A percentile compares a stretch with the other conserved stretches of the same genome.
Conservation (phyloP, 2,329 filamentous ascomycete species). For the Fusarium nelsonii region DNA sequence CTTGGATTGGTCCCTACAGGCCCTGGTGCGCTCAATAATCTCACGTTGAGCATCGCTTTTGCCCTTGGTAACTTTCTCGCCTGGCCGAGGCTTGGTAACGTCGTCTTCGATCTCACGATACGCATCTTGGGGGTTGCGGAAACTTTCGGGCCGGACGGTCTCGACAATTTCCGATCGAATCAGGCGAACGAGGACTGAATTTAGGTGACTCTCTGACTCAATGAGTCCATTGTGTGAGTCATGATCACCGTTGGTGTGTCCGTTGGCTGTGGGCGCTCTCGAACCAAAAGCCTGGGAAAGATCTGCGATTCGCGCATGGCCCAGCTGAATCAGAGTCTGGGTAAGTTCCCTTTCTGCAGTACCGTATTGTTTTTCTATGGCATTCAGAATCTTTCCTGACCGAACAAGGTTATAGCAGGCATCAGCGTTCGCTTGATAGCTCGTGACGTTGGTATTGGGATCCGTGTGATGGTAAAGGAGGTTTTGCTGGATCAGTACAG, state of each 20-base stretch:
- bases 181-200: constrained; percentile 64
- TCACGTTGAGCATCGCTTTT: constrained; percentile 71
- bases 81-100: constrained; percentile 63
- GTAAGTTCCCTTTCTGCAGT: constrained; percentile 79
- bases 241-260: constrained; percentile 52
- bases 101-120: constrained; percentile 72
- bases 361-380: constrained; percentile 80
- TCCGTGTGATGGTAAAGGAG: constrained; percentile 81
- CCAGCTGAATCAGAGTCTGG: constrained; percentile 79
- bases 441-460: constrained; percentile 70
- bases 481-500: constrained; percentile 88
- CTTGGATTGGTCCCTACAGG: constrained; percentile 66
- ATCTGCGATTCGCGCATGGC: constrained; percentile 79
- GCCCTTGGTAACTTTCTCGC: constrained; percentile 67
- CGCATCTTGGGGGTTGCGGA: constrained; percentile 71
- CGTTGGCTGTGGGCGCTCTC: constrained; percentile 53
- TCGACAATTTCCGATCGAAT: constrained; percentile 77
- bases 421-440: constrained; percentile 86
- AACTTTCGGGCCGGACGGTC: constrained; percentile 68
- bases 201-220: constrained; percentile 62
- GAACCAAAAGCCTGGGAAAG: constrained; percentile 72
- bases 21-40: constrained; percentile 65
- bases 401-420: constrained; percentile 86
- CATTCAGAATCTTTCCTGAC: constrained; percentile 82
- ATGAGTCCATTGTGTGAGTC: constrained; percentile 54